Evolutionary conservation across 345 rosid genomes (phyloP).

Genomic region (Populus pruinosa): DNA sequence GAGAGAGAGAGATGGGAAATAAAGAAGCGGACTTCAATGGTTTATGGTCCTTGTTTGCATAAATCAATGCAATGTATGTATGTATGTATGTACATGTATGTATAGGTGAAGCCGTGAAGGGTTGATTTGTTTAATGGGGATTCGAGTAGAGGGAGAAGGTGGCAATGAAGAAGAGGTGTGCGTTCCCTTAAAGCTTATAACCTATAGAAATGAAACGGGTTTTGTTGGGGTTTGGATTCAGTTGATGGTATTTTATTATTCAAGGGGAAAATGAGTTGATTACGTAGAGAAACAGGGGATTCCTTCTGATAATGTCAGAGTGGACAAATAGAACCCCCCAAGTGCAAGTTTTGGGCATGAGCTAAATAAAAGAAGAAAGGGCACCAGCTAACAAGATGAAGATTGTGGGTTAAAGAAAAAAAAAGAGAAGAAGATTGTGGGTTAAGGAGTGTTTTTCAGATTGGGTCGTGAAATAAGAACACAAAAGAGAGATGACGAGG

Average conservation of each 20-base stretch:
- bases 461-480: slow-evolving; percentile 3
- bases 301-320: slow-evolving; percentile 9
- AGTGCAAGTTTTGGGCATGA: background rate
- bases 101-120: background rate
- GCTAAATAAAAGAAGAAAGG: background rate
- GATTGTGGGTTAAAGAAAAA: slow-evolving; percentile 3
- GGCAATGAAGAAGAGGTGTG: background rate
- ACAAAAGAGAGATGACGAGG: background rate
- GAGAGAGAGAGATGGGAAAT: background rate
- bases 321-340: slow-evolving; percentile 4
- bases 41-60: background rate
- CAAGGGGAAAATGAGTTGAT: background rate
- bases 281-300: background rate
- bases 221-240: background rate
- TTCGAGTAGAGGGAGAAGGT: background rate
- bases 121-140: background rate
- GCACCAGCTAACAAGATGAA: background rate
- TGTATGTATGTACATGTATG: background rate
- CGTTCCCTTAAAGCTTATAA: background rate
- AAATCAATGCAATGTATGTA: background rate
- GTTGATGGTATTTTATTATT: background rate
- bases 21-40: background rate
- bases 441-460: slow-evolving; percentile 2
- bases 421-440: background rate
- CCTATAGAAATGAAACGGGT: background rate